Conservation (phyloP, 495 filamentous ascomycete genomes). For the Oidiodendron maius region DNA sequence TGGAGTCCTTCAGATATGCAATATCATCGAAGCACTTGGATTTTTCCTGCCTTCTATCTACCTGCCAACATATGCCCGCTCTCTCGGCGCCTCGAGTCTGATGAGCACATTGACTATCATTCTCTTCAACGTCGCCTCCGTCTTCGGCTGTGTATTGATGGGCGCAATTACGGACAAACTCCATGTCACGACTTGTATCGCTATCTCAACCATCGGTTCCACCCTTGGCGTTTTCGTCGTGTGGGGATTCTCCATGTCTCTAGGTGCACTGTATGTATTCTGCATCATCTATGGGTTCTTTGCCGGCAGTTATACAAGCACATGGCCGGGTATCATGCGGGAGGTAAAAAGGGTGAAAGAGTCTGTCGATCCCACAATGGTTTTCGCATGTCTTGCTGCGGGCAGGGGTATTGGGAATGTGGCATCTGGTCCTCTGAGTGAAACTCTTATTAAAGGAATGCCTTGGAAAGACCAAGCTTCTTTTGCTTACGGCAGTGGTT, state of each 20-base stretch:
- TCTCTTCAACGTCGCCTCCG: conserved; percentile 50
- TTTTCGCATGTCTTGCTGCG: conserved; percentile 37
- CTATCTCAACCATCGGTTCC: conserved; percentile 50
- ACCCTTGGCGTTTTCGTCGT: conserved; percentile 56
- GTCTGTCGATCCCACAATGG: conserved; percentile 40
- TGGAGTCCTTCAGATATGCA: conserved; percentile 44
- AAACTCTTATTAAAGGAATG: conserved; percentile 38
- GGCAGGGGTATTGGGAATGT: conserved; percentile 64
- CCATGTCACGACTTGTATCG: conserved; percentile 53
- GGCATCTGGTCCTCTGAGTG: conserved; percentile 54
- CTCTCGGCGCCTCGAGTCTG: conserved; percentile 22
- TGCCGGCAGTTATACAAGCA: conserved; percentile 54
- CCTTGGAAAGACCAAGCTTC: conserved; percentile 29
- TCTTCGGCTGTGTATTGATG: conserved; percentile 52
- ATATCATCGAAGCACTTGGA: conserved; percentile 56
- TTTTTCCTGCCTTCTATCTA: conserved; percentile 65
- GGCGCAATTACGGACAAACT: conserved; percentile 56
- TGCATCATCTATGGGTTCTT: conserved; percentile 65
- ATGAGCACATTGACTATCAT: conserved; percentile 43
- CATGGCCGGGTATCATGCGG: conserved; percentile 56
- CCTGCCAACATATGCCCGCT: conserved; percentile 53
- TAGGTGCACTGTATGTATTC: conserved; percentile 58
- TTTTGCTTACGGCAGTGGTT: conserved; percentile 42
- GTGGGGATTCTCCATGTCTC: conserved; percentile 55
- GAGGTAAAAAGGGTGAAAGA: conserved; percentile 35